Percentiles rank a stretch among this genome's conserved stretches.
Conservation (phyloP, 345 rosid genomes). For the Eucalyptus curtisii region DNA sequence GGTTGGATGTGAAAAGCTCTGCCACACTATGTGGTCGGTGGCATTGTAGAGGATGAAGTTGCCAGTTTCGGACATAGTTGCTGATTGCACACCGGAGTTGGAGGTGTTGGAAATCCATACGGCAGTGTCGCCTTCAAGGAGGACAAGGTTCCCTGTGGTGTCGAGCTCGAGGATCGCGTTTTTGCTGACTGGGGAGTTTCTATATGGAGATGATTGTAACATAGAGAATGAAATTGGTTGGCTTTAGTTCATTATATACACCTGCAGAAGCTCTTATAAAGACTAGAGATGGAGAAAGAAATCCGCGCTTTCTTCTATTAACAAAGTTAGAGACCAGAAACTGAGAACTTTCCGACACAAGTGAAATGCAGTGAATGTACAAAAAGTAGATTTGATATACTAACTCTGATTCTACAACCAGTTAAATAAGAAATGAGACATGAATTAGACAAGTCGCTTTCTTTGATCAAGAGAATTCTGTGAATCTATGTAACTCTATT, state of each 20-base stretch:
- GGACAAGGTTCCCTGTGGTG: constrained; percentile 62
- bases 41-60: constrained; percentile 51
- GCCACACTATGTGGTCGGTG: constrained; percentile 40
- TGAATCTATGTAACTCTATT: background rate
- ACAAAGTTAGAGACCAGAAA: background rate
- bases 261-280: constrained; percentile 30
- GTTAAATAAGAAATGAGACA: background rate
- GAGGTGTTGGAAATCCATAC: constrained; percentile 81
- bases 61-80: constrained; percentile 68
- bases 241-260: constrained; percentile 6
- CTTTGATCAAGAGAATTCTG: background rate
- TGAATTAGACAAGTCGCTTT: background rate
- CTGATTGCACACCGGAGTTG: constrained; percentile 29
- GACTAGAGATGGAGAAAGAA: background rate
- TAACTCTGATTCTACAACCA: background rate
- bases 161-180: constrained; percentile 65
- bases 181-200: constrained; percentile 70
- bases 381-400: background rate
- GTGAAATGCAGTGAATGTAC: background rate
- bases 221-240: background rate
- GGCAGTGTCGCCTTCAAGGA: constrained; percentile 26
- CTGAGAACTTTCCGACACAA: background rate
- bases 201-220: constrained; percentile 37
- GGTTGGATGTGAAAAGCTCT: constrained; percentile 72
- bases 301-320: background rate